phyloP scores from a whole-genome alignment of 192 early-diverging fungal genomes.

The Coemansia sp. region DNA sequence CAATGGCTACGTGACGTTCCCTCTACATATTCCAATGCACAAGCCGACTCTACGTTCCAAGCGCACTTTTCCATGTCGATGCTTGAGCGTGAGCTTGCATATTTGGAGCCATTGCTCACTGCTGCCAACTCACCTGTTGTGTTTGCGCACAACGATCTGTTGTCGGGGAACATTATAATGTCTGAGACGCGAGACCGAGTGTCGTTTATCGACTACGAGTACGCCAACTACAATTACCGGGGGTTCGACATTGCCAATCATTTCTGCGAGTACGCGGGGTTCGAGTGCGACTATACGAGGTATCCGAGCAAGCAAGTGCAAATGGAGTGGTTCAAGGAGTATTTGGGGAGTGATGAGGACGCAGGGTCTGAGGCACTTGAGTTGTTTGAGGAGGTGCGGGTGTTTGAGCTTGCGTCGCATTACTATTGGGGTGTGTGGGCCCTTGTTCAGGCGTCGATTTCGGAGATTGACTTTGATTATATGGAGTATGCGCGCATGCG shows the following conservation, averaged over 20 bases:
- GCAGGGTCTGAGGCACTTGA: constrained; percentile 57
- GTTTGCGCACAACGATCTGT: constrained; percentile 91
- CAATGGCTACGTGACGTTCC: constrained; percentile 48
- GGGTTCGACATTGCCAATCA: constrained; percentile 97
- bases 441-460: constrained; percentile 79
- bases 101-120: constrained; percentile 59
- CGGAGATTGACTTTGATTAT: constrained; percentile 96
- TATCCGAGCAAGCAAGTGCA: constrained; percentile 78
- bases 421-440: constrained; percentile 89
- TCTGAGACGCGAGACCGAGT: constrained; percentile 53
- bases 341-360: constrained; percentile 59
- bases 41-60: constrained; percentile 31
- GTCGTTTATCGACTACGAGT: constrained; percentile 94
- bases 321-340: constrained; percentile 72
- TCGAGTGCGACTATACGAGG: constrained; percentile 89
- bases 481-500: constrained; percentile 81
- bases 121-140: constrained; percentile 73
- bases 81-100: constrained; percentile 42
- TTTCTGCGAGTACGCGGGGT: constrained; percentile 94
- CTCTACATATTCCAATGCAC: constrained; percentile 19
- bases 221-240: constrained; percentile 78
- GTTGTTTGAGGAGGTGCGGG: constrained; percentile 75
- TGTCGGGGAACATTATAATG: constrained; percentile 86
- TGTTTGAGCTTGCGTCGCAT: constrained; percentile 87
- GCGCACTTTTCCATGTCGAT: constrained; percentile 23